Base-by-base conservation (phyloP, 1,284 basidiomycete species). In the Puccinia triticina region DNA sequence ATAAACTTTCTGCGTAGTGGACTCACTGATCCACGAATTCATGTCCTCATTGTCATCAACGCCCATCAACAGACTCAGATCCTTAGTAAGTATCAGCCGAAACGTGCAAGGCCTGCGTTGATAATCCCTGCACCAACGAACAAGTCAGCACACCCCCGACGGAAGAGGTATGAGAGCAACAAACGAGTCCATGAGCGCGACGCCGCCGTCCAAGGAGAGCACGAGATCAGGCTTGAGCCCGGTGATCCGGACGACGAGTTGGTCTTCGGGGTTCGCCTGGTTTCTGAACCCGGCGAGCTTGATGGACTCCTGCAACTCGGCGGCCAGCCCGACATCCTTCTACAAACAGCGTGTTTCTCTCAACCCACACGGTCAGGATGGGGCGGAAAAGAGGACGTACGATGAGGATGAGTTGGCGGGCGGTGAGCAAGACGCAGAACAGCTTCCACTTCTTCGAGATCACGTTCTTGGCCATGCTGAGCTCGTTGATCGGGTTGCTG, bases 331-430 rank as follows among this genome's bases (percentile, higher is more conserved):
- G 10, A 69, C 57, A 66, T 81, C 79, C 50, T 81, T 81, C 79
- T 81, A 32, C n/a, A 50, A 50, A 43, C 40, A 43, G 61, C 12
- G 61, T 64, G 34, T 16, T 34, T 37, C 18, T 10, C 12, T 11
- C 34, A 64, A 59, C 26, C 57, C 57, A 59, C 23, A n/a, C 8
- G 26, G 8, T n/a, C n/a, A n/a, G n/a, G 26, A 77, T 29, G 59
- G 12, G 14, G 43, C 21, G 37, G 11, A 2, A 37, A 40, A 26
- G 29, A n/a, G 7, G 3, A 72, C 78, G 32, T 48, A 81, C 79
- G 88, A 96, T 96, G 86, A 98, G 93, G 67, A 98, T 90, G 12
- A 99, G 89, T 86, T 98, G 96, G 11, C 94, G 94, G 46, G 92
- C 92, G 3, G 95, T 96, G 77, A 99, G 89, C 77, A 97, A 89